Evolutionary conservation across 768 basidiomycete genomes (phyloP), one percentile per base, ranked within the genome.

Genomic region (Kwoniella botswanensis): DNA sequence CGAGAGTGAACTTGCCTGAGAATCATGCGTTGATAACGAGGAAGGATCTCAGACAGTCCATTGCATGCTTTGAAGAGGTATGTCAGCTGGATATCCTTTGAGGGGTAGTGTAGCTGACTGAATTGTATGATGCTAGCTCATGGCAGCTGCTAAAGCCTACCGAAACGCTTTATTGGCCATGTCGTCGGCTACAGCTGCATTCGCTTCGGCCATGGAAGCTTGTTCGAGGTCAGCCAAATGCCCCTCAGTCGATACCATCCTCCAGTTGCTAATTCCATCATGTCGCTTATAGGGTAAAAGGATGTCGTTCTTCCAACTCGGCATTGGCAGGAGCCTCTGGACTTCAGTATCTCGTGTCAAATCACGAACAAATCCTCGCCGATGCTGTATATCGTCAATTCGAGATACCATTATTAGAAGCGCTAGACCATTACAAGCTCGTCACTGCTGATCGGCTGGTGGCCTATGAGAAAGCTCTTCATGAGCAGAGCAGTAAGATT

Each of bases 301-400:
- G 80, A 6, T 78, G 77, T 57, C 68, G 77, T 26, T 69, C 70
- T 17, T 68, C 92, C 12, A 91, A 78, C 42, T 75, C 91, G 24
- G 87, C 92, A 70, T 85, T 96, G 56, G 92, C 93, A 78, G 93
- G 92, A 35, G 90, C 92, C 29, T 90, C 92, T 21, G 94, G 95
- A 4, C 85, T 98, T 55, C 93, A 96, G 82, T 92, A 95, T 82
- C 88, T 98, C 74, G 90, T 96, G 75, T 90, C 91, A 61, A 96
- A 95, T 81, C 93, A 95, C 74, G 94, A 92, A 88, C 93, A 94
- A 82, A 89, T 98, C 68, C 85, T 98, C 81, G 90, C 92, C 10
- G 92, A 93, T 79, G 89, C 92, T 4, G 86, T 96, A 57, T 92
- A 94, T 81, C 90, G 90, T 78, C 92, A 89, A 60, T 93, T 96